Evolutionary conservation across 495 filamentous ascomycete species (phyloP).

Genomic region (Daldinia bambusicola): DNA sequence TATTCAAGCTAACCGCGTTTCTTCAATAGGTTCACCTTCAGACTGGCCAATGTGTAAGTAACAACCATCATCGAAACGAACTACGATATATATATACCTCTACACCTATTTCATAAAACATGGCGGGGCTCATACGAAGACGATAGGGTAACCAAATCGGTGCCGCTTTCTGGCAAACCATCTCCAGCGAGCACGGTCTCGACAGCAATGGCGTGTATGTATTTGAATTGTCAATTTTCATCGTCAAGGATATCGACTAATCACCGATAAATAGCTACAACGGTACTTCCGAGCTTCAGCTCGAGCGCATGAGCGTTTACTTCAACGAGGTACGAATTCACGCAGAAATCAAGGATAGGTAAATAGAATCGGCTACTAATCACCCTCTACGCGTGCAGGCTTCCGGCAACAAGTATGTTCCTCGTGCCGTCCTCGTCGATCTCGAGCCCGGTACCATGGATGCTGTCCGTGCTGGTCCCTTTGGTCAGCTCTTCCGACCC

Average conservation of each 20-base stretch:
- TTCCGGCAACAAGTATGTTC: slow-evolving; percentile 97
- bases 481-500: slow-evolving; percentile 99
- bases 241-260: slow-evolving; percentile 40
- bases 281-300: slow-evolving; percentile 96
- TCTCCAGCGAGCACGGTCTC: slow-evolving; percentile 98
- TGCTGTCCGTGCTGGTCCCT: slow-evolving; percentile 97
- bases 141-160: slow-evolving; percentile 98
- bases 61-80: slow-evolving; percentile 15
- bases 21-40: slow-evolving; percentile 91
- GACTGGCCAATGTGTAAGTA: slow-evolving; percentile 98
- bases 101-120: slow-evolving; percentile 12
- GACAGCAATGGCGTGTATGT: slow-evolving; percentile 84
- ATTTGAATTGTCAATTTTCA: slow-evolving; percentile 15
- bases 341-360: neutral
- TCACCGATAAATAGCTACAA: slow-evolving; percentile 78
- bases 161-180: slow-evolving; percentile 99
- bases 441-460: slow-evolving; percentile 99
- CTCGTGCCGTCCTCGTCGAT: slow-evolving; percentile 98
- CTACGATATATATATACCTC: slow-evolving; percentile 36
- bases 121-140: slow-evolving; percentile 49
- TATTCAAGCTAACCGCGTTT: slow-evolving; percentile 49
- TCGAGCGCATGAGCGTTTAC: slow-evolving; percentile 99
- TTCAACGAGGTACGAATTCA: slow-evolving; percentile 89
- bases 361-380: slow-evolving; percentile 18
- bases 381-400: slow-evolving; percentile 65